phyloP scores from a whole-genome alignment of 2,329 filamentous ascomycete species.

The Nemania sp. region DNA sequence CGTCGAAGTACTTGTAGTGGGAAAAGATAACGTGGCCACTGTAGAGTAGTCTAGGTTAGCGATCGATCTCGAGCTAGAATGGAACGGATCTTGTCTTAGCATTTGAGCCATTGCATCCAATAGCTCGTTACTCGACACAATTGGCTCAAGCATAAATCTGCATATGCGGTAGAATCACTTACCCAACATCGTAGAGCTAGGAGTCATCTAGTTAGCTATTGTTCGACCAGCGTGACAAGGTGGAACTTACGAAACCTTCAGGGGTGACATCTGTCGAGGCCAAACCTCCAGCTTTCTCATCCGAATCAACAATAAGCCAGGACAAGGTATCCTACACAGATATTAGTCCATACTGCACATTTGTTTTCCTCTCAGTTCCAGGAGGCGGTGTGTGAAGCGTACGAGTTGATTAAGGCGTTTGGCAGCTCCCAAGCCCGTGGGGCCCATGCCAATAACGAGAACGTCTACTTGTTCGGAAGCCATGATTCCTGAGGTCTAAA shows the following conservation, averaged over 20 bases:
- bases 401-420: slow-evolving; percentile 98
- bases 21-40: slow-evolving; percentile 98
- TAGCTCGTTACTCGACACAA: not conserved
- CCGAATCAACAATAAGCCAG: slow-evolving; percentile 95
- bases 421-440: slow-evolving; percentile 95
- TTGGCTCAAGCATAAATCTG: not conserved
- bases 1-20: slow-evolving; percentile 99
- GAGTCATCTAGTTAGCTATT: slow-evolving; percentile 43
- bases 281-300: slow-evolving; percentile 92
- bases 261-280: slow-evolving; percentile 94
- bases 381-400: slow-evolving; percentile 56
- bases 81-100: not conserved
- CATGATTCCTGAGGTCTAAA: slow-evolving; percentile 34
- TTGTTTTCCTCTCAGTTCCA: slow-evolving; percentile 39
- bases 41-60: slow-evolving; percentile 24
- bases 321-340: slow-evolving; percentile 81
- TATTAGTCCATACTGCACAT: slow-evolving; percentile 43
- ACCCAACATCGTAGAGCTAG: slow-evolving; percentile 92
- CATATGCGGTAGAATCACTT: slow-evolving; percentile 17
- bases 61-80: not conserved
- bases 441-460: slow-evolving; percentile 96
- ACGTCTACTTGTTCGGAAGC: slow-evolving; percentile 80
- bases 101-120: not conserved
- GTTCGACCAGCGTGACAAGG: not conserved
- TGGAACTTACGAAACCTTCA: slow-evolving; percentile 90